A percentile compares a stretch with the other conserved stretches of the same genome.
Evolutionary conservation across 176 grass and related monocot species (phyloP).

Genomic region (Echinochloa phyllopogon): DNA sequence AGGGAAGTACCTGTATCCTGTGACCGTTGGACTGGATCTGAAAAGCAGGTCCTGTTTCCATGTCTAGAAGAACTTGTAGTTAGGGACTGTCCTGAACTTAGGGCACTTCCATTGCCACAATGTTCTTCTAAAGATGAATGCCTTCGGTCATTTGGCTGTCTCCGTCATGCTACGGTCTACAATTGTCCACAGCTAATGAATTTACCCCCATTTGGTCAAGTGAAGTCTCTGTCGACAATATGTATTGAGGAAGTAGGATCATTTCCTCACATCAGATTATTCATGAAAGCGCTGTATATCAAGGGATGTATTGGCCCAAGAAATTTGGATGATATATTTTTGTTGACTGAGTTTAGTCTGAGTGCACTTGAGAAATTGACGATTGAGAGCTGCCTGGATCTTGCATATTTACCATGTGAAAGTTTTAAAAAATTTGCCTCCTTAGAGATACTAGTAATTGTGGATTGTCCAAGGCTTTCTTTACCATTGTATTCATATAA

Average conservation of each 20-base stretch:
- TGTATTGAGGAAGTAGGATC: conserved; percentile 5
- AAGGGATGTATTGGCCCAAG: conserved; percentile 4
- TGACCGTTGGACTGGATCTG: not conserved
- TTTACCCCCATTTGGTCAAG: conserved; percentile 16
- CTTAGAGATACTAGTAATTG: conserved; percentile 3
- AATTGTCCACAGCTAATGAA: conserved; percentile 17
- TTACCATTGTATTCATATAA: not conserved
- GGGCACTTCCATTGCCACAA: not conserved
- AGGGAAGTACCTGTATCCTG: not conserved
- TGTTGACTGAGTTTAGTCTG: not conserved
- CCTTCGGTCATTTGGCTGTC: not conserved
- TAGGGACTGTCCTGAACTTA: conserved; percentile 24
- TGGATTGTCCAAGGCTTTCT: not conserved
- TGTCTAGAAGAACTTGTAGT: conserved; percentile 21
- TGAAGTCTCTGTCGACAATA: conserved; percentile 9
- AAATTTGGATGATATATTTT: not conserved
- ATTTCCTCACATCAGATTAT: conserved; percentile 22
- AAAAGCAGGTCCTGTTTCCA: conserved; percentile 5
- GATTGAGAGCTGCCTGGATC: conserved; percentile 25
- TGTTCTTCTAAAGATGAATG: conserved; percentile 11
- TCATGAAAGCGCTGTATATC: conserved; percentile 9
- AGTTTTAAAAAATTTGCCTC: not conserved
- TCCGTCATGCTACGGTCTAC: not conserved
- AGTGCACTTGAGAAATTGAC: not conserved
- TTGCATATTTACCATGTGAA: conserved; percentile 7